Evolutionary conservation across 1,139 yeast species (phyloP).

Genomic region (Protomyces inundatus): DNA sequence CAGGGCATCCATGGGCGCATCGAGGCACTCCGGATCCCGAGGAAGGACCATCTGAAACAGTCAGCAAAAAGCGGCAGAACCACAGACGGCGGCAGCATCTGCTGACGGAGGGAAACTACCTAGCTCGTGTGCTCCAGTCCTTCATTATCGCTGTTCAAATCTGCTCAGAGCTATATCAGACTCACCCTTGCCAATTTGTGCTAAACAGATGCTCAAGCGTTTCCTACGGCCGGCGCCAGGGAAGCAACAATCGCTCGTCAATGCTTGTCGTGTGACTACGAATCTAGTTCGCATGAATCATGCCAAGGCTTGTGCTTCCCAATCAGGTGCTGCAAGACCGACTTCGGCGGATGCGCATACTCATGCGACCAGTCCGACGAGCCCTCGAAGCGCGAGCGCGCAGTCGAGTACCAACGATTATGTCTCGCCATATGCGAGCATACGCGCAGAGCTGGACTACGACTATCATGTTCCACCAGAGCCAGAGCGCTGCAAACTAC

Average conservation of each 20-base stretch:
- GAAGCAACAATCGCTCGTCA: background rate
- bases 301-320: background rate
- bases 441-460: conserved; percentile 13
- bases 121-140: no score
- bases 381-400: no score
- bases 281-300: background rate
- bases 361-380: no score
- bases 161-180: no score
- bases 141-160: no score
- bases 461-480: conserved; percentile 2
- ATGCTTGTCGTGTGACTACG: background rate
- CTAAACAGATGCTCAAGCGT: background rate
- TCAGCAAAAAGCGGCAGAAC: no score
- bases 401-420: background rate
- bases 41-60: no score
- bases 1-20: no score
- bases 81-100: no score
- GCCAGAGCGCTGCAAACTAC: conserved; percentile 2
- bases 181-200: no score
- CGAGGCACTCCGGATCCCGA: no score
- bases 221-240: background rate
- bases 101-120: no score
- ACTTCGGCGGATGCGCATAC: background rate
- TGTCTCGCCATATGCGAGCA: conserved; percentile 1
- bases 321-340: background rate